Evolutionary conservation across 345 rosid genomes (phyloP).

Genomic region (Boechera divaricarpa): DNA sequence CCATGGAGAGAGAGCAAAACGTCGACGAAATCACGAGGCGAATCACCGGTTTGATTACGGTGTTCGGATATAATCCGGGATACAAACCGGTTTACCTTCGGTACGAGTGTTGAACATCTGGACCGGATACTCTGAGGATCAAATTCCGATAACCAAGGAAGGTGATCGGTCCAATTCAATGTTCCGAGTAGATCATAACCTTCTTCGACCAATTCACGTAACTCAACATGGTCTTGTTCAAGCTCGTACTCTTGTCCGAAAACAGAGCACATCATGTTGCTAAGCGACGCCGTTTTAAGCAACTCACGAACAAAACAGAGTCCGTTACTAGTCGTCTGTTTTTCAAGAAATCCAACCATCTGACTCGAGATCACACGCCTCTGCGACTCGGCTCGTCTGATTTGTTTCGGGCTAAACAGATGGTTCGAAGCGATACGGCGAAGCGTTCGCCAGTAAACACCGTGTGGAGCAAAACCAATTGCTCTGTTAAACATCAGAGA

Average conservation of each 20-base stretch:
- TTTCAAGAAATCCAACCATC: conserved; percentile 52
- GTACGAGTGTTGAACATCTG: conserved; percentile 70
- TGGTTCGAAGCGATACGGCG: conserved; percentile 67
- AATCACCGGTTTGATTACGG: conserved; percentile 42
- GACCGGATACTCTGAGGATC: conserved; percentile 71
- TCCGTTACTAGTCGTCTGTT: conserved; percentile 15
- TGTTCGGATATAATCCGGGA: conserved; percentile 60
- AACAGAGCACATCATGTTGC: conserved; percentile 77
- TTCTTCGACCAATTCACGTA: conserved; percentile 64
- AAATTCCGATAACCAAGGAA: conserved; percentile 66
- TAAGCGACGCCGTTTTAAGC: conserved; percentile 71
- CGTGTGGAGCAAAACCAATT: conserved; percentile 81
- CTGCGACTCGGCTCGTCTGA: conserved; percentile 55
- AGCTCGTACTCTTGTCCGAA: conserved; percentile 63
- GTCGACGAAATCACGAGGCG: conserved; percentile 65
- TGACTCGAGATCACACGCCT: conserved; percentile 53
- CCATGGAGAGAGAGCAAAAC: conserved; percentile 70
- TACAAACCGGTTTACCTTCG: conserved; percentile 70
- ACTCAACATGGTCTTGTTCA: conserved; percentile 45
- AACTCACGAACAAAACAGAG: conserved; percentile 57
- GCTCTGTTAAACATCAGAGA: conserved; percentile 78
- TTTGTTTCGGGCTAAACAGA: conserved; percentile 67
- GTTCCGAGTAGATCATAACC: conserved; percentile 69
- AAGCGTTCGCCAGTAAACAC: conserved; percentile 76
- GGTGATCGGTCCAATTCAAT: conserved; percentile 76